Evolutionary conservation across 257 asterid species (phyloP), one percentile per base, ranked within the genome.

Genomic region (Eucommia ulmoides): DNA sequence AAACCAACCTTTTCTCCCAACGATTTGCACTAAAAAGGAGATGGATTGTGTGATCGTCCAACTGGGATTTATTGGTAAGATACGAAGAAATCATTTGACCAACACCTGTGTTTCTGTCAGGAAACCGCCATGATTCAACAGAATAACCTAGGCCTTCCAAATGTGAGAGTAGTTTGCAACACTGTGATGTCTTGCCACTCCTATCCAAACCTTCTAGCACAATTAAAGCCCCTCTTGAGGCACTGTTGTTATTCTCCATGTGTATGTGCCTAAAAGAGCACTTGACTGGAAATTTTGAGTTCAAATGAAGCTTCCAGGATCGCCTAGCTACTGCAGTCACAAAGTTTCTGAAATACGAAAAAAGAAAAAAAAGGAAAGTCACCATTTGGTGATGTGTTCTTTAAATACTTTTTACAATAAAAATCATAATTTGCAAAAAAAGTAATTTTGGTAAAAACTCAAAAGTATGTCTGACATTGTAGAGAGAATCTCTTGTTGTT

Each of bases 31-130:
- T 85, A 65, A 89, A 89, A 71, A 89, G 94, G 21, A 89, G 81
- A 80, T 85, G 96, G 56, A 82, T 81, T 6, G 96, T 80, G 53
- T 33, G 94, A 62, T 89, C 98, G 54, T 89, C 92, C 74, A 89
- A 64, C 25, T 82, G 80, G 16, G 96, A 76, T 51, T 85, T 60
- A 46, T 89, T 83, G 24, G 85, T 47, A 47, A 89, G 92, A 72
- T 89, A 83, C 11, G 94, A 80, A 41, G 98, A 89, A 50, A 89
- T 89, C 98, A 89, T 89, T 63, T 86, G 83, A 21, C 94, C 98
- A 33, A 89, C 92, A 16, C 75, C 82, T 0, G 98, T 80, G 56
- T 70, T 79, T 77, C 98, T 80, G 64, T 89, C 94, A 24, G 98
- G 98, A 74, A 80, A 89, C 62, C 98, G 81, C 88, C 93, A 89